Conservation (phyloP, 768 basidiomycete genomes). For the Collybia sp. region DNA sequence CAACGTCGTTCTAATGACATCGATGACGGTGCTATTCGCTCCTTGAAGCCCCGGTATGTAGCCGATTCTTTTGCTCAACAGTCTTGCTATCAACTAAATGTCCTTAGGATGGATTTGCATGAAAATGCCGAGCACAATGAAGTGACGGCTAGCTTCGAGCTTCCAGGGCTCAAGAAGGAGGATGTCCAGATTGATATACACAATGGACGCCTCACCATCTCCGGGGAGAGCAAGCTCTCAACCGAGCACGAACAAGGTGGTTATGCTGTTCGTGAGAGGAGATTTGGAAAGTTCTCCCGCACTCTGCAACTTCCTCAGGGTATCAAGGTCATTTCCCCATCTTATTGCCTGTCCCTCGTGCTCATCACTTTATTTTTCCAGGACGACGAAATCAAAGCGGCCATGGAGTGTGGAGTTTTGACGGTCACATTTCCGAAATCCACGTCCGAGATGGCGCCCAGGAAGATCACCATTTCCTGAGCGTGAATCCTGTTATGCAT, state of each 20-base stretch:
- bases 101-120: constrained; percentile 42
- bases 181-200: too few relatives aligned
- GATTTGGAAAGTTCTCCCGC: too few relatives aligned
- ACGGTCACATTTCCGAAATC: too few relatives aligned
- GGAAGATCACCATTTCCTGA: constrained; percentile 34
- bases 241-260: too few relatives aligned
- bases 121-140: constrained; percentile 33
- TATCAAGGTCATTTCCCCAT: too few relatives aligned
- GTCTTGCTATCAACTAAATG: not conserved
- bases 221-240: constrained; percentile 37
- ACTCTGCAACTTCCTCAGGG: too few relatives aligned
- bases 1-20: constrained; percentile 8
- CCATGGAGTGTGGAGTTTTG: constrained; percentile 43
- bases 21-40: constrained; percentile 6
- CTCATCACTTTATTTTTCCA: constrained; percentile 10
- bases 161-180: too few relatives aligned
- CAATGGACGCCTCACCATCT: constrained; percentile 42
- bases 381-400: constrained; percentile 42
- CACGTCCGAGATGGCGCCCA: constrained; percentile 35
- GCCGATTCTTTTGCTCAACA: not conserved
- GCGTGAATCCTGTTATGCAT: too few relatives aligned
- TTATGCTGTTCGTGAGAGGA: too few relatives aligned
- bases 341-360: not conserved
- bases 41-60: constrained; percentile 16
- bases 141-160: constrained; percentile 48